A percentile compares a stretch with the other conserved stretches of the same genome.
Evolutionary conservation across 78 protist genomes (phyloP).

Genomic region (Dictyostelium firmibasis): DNA sequence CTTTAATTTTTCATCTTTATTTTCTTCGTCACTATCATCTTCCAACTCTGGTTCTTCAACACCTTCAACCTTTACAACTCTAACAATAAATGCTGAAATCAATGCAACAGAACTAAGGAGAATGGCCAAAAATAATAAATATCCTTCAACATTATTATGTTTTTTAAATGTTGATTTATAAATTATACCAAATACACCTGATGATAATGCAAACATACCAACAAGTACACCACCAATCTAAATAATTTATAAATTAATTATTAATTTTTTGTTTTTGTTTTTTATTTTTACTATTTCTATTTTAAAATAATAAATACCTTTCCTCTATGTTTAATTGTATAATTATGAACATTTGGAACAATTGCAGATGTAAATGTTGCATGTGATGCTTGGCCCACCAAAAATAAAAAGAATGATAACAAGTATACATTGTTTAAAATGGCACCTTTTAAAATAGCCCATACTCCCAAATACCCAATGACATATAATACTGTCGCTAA

Average conservation of each 20-base stretch:
- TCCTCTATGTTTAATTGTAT: slow-evolving; percentile 45
- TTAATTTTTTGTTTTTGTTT: too few relatives aligned
- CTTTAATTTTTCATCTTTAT: neutral
- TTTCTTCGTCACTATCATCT: neutral
- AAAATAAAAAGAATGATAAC: slow-evolving; percentile 44
- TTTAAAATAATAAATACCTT: neutral
- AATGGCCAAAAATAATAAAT: slow-evolving; percentile 34
- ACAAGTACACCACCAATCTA: slow-evolving; percentile 44
- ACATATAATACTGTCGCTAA: slow-evolving; percentile 19
- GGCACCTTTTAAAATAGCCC: slow-evolving; percentile 8
- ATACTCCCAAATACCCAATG: slow-evolving; percentile 47
- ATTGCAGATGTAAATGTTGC: slow-evolving; percentile 36
- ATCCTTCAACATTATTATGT: slow-evolving; percentile 25
- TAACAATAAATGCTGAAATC: slow-evolving; percentile 32
- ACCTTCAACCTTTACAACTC: slow-evolving; percentile 12
- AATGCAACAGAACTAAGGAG: slow-evolving; percentile 6
- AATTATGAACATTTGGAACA: slow-evolving; percentile 34
- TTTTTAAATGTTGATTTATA: slow-evolving; percentile 44
- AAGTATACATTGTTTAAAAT: slow-evolving; percentile 11
- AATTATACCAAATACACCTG: slow-evolving; percentile 53
- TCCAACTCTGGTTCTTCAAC: neutral
- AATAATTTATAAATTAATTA: too few relatives aligned
- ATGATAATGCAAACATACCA: slow-evolving; percentile 54
- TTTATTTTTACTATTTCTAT: neutral
- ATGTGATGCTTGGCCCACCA: slow-evolving; percentile 74